Evolutionary conservation across 176 grass and related monocot genomes (phyloP).

Genomic region (Juncus effusus): DNA sequence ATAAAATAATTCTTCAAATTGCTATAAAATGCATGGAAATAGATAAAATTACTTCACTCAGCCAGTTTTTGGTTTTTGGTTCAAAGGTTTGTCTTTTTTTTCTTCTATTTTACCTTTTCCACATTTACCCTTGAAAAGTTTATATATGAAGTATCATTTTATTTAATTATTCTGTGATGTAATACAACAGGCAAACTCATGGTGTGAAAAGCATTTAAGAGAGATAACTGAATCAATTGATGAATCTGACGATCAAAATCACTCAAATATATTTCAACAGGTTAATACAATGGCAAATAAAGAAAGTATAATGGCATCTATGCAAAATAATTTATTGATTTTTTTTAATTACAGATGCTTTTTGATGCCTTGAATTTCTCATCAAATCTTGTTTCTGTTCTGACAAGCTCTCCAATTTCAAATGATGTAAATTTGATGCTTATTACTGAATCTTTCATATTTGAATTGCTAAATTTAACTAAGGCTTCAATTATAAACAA

Average conservation of each 20-base stretch:
- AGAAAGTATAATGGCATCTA: slow-evolving; percentile 14
- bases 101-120: background rate
- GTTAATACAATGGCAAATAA: slow-evolving; percentile 22
- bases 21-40: slow-evolving; percentile 55
- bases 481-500: slow-evolving; percentile 51
- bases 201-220: slow-evolving; percentile 67
- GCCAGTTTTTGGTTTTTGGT: slow-evolving; percentile 54
- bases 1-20: slow-evolving; percentile 66
- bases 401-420: slow-evolving; percentile 32
- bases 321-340: slow-evolving; percentile 7
- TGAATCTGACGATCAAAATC: slow-evolving; percentile 63
- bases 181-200: slow-evolving; percentile 52
- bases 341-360: slow-evolving; percentile 56
- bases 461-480: slow-evolving; percentile 40
- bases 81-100: slow-evolving; percentile 49
- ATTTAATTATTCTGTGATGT: slow-evolving; percentile 4
- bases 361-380: slow-evolving; percentile 53
- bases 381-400: slow-evolving; percentile 45
- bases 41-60: slow-evolving; percentile 34
- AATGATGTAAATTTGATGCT: slow-evolving; percentile 30
- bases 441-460: slow-evolving; percentile 43
- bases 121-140: too few species aligned
- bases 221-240: slow-evolving; percentile 33
- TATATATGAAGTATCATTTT: too few species aligned
- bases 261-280: slow-evolving; percentile 54